Evolutionary conservation across 176 grass and related monocot genomes (phyloP).

Genomic region (Canna indica): DNA sequence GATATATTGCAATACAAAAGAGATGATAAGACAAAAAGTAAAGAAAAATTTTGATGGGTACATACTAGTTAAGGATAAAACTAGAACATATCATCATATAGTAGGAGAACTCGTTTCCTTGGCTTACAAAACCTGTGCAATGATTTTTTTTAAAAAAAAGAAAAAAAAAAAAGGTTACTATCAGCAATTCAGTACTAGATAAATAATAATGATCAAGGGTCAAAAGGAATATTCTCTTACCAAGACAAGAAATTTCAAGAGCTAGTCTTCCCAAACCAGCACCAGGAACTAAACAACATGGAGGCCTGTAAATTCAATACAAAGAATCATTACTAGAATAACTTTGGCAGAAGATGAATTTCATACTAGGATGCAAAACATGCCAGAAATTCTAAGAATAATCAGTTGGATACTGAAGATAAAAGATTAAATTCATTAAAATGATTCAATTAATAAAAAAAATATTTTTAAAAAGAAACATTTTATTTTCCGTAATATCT

Average conservation of each 20-base stretch:
- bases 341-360: background rate
- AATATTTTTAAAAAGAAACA: too few species aligned
- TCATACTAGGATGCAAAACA: background rate
- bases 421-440: too few species aligned
- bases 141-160: too few species aligned
- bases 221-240: slow-evolving; percentile 31
- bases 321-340: slow-evolving; percentile 9
- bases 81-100: slow-evolving; percentile 97
- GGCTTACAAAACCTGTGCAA: slow-evolving; percentile 81
- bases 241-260: slow-evolving; percentile 84
- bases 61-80: slow-evolving; percentile 98
- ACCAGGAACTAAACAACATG: slow-evolving; percentile 94
- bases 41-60: slow-evolving; percentile 13
- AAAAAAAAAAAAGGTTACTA: background rate
- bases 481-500: too few species aligned
- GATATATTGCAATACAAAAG: background rate
- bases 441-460: too few species aligned
- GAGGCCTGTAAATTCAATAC: slow-evolving; percentile 50
- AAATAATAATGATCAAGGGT: background rate
- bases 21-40: background rate
- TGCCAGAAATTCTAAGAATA: background rate
- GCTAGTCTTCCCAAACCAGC: slow-evolving; percentile 89
- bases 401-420: background rate
- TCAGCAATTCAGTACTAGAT: background rate
- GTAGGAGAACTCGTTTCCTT: slow-evolving; percentile 99